Evolutionary conservation across 495 filamentous ascomycete genomes (phyloP), one percentile per base, ranked within the genome.

Genomic region (Aspergillus bridgeri): DNA sequence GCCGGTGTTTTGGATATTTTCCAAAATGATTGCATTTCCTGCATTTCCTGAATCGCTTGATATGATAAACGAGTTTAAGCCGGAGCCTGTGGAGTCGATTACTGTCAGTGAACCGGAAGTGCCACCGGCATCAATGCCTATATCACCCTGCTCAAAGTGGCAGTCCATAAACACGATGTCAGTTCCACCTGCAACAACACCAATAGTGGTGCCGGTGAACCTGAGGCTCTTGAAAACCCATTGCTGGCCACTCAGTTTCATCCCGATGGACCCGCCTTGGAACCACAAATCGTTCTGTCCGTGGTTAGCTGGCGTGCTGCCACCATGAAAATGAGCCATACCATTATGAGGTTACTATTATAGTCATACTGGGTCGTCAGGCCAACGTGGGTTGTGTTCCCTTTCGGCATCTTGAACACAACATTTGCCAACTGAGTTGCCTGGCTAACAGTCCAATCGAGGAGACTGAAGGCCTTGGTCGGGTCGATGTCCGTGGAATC

Each of bases 351-450:
- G 62, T 49, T 79, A 70, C 46, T 79, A 74, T 51, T 81, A 65
- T 56, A 71, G 46, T 86, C 89, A 48, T 81, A 81, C 58, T 89
- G 84, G 20, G 86, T 83, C 57, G 86, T 88, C 55, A 92, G 60
- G 22, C 89, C 89, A 42, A 83, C 75, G 54, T 89, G 84, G 5
- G 77, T 79, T 27, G 74, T 75, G 0, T 76, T 69, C 21, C 69
- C 69, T 7, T 71, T 75, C 1, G 69, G 69, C 87, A 92, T 89
- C 57, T 82, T 79, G 69, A 92, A 89, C 25, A 78, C 78, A 38
- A 89, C 71, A 65, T 92, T 91, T 56, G 89, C 85, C 49, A 90
- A 69, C 58, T 85, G 86, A n/a, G 85, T 86, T 7, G 85, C 85
- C 64, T 90, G 71, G 15, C 85, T 84, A 21, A 86, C 86, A 0